Conservation (phyloP, 345 rosid species). For the Angophora floribunda region DNA sequence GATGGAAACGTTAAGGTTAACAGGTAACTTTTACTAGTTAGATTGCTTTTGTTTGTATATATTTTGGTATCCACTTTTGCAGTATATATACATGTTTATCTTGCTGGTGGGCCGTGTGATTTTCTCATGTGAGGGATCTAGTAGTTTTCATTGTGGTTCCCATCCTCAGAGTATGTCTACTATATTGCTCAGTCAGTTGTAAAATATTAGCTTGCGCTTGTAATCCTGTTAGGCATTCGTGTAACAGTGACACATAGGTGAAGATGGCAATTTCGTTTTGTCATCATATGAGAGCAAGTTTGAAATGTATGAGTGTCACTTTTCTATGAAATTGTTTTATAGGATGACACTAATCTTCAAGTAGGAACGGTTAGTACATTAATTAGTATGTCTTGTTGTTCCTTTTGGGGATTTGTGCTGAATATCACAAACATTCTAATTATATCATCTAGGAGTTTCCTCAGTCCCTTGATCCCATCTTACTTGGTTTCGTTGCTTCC, state of each 20-base stretch:
- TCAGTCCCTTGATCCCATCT: not conserved
- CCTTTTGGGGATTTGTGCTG: not conserved
- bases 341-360: not conserved
- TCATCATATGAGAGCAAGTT: not conserved
- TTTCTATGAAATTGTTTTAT: not conserved
- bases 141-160: not conserved
- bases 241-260: not conserved
- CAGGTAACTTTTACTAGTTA: conserved; percentile 31
- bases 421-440: not conserved
- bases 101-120: not conserved
- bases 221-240: not conserved
- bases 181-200: not conserved
- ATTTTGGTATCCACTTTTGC: not conserved
- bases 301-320: not conserved
- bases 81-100: not conserved
- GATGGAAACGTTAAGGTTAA: conserved; percentile 88
- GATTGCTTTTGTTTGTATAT: not conserved
- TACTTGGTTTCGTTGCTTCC: not conserved
- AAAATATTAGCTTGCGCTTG: not conserved
- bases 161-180: not conserved
- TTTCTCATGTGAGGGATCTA: not conserved
- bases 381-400: not conserved
- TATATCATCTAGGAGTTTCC: not conserved
- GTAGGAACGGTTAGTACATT: not conserved
- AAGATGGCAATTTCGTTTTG: not conserved